These are phyloP conservation scores for Rhazya stricta DNA, from an alignment of 257 asterid species.

Conservation along the genomic window DNA sequence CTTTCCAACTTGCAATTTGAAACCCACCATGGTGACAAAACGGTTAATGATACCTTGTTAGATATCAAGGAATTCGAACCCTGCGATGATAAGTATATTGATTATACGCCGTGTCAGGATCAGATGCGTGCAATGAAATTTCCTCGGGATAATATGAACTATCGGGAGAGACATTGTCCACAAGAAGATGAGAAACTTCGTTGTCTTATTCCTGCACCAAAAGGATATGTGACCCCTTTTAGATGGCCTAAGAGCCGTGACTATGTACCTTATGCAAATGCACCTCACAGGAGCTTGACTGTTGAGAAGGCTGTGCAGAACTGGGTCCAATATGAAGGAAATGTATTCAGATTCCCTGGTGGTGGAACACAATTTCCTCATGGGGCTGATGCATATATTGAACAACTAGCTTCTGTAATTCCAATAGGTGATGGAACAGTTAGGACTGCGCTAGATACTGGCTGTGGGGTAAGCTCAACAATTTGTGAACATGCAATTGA, in stretches of 20 bases:
- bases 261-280: slow-evolving; percentile 42
- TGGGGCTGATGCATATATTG: slow-evolving; percentile 44
- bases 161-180: slow-evolving; percentile 47
- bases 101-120: slow-evolving; percentile 46
- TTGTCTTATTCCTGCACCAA: slow-evolving; percentile 45
- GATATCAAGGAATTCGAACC: slow-evolving; percentile 21
- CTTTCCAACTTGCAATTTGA: slow-evolving; percentile 31
- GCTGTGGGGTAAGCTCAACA: slow-evolving; percentile 40
- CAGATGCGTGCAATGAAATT: slow-evolving; percentile 39
- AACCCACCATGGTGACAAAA: slow-evolving; percentile 33
- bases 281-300: slow-evolving; percentile 37
- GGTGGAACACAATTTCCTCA: slow-evolving; percentile 46
- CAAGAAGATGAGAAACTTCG: slow-evolving; percentile 32
- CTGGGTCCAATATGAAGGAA: slow-evolving; percentile 43
- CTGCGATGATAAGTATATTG: slow-evolving; percentile 29
- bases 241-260: slow-evolving; percentile 47
- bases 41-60: slow-evolving; percentile 13
- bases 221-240: slow-evolving; percentile 39
- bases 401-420: slow-evolving; percentile 39
- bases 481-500: not conserved
- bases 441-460: slow-evolving; percentile 43
- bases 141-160: slow-evolving; percentile 37
- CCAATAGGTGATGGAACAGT: slow-evolving; percentile 38
- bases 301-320: slow-evolving; percentile 46
- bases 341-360: slow-evolving; percentile 40